Percentiles rank a stretch among this genome's conserved stretches.
Evolutionary conservation across 2,329 filamentous ascomycete species (phyloP).

Genomic region (Arthrobotrys conoides): DNA sequence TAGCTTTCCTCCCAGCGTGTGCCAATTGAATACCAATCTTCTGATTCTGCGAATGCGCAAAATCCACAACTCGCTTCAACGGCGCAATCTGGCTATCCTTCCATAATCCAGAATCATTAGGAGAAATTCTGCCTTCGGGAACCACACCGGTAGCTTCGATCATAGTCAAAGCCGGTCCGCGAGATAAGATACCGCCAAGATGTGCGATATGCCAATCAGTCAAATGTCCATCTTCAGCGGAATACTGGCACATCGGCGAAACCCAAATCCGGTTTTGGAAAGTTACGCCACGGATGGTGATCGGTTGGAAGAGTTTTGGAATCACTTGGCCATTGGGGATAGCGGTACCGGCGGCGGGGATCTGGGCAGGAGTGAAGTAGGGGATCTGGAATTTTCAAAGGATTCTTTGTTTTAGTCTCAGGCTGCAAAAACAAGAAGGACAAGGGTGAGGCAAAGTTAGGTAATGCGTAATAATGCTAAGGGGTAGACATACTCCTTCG

Average conservation of each 20-base stretch:
- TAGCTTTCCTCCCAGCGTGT: constrained; percentile 82
- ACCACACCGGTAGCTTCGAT: constrained; percentile 84
- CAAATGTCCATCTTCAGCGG: constrained; percentile 78
- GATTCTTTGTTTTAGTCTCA: constrained; percentile 14
- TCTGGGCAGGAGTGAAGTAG: constrained; percentile 71
- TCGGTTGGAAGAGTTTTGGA: constrained; percentile 69
- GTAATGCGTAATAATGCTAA: not conserved
- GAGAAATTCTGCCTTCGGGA: constrained; percentile 84
- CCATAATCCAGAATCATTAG: constrained; percentile 85
- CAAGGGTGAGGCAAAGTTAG: too few relatives aligned
- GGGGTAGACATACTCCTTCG: constrained; percentile 44
- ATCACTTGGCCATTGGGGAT: constrained; percentile 70
- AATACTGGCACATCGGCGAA: constrained; percentile 78
- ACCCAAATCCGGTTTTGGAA: constrained; percentile 79
- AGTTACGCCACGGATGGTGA: constrained; percentile 69
- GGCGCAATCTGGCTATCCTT: constrained; percentile 83
- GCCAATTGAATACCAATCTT: constrained; percentile 84
- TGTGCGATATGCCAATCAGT: constrained; percentile 88
- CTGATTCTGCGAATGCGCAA: constrained; percentile 82
- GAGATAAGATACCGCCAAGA: constrained; percentile 81
- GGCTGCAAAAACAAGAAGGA: constrained; percentile 6
- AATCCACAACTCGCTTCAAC: constrained; percentile 79
- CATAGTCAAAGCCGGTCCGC: constrained; percentile 80
- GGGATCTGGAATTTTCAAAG: constrained; percentile 65
- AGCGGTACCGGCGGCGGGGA: constrained; percentile 69